Evolutionary conservation across 2,329 filamentous ascomycete species (phyloP), one percentile per base, ranked within the genome.

Genomic region (Ophiosphaerella narmari): DNA sequence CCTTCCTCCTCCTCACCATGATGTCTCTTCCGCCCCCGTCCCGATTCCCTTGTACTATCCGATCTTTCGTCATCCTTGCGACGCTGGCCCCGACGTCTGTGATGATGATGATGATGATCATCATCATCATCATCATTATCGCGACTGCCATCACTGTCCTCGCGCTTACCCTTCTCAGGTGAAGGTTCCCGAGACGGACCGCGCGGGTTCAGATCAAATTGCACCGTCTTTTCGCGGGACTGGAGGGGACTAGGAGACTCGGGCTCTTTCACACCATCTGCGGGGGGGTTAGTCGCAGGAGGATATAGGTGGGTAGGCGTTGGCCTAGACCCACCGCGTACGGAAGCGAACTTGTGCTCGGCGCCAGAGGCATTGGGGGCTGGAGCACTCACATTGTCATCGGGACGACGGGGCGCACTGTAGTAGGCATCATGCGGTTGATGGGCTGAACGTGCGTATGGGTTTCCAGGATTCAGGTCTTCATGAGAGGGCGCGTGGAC

Each of bases 381-480:
- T 57, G 59, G 64, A 71, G 73, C 73, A 80, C 78, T 80, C 77
- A 80, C 78, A 79, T 80, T 77, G 58, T 76, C 75, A 68, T 74
- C 71, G 60, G 67, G 68, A 50, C 63, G 70, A 50, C 66, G 66
- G 38, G 64, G 65, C 54, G 68, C 67, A 62, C 72, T 65, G 56
- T 73, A 69, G 46, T 72, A 57, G 51, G 61, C 26, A 29, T 29
- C 26, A 29, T 29, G 26, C 26, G 46, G 37, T 62, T 47, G 43
- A n/a, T 61, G 57, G 9, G 51, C 53, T 11, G 54, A 59, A 21
- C 50, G 59, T n/a, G 59, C 63, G 36, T 68, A 68, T 3, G 63
- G 65, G 39, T 68, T 68, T 13, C 65, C 63, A 29, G 50, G 58
- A 35, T 62, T 63, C 54, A 54, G 49, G 50, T 75, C 62, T 50